phyloP scores from a whole-genome alignment of 176 grass and related monocot species.

The Ananas comosus region DNA sequence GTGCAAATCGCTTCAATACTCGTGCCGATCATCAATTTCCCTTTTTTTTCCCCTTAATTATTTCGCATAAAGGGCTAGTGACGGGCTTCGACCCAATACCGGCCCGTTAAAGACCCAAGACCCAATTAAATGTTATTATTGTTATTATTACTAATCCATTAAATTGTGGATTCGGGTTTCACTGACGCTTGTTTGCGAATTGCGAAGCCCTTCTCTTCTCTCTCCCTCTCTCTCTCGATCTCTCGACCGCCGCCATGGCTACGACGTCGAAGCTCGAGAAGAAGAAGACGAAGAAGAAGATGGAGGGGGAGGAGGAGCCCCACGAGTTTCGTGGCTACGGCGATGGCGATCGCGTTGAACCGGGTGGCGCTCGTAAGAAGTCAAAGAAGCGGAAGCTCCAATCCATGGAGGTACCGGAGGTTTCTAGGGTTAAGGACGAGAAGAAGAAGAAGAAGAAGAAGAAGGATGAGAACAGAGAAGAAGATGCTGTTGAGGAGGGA shows the following conservation, averaged over 20 bases:
- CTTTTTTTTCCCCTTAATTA: too few species aligned
- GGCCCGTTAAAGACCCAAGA: too few species aligned
- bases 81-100: too few species aligned
- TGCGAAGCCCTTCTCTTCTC: background rate
- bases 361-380: background rate
- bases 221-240: background rate
- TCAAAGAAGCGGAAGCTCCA: conserved; percentile 4
- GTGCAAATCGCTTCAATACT: too few species aligned
- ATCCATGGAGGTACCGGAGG: background rate
- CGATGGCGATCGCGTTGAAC: background rate
- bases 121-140: too few species aligned
- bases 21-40: too few species aligned
- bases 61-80: too few species aligned
- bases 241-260: conserved; percentile 29
- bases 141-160: too few species aligned
- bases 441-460: conserved; percentile 5
- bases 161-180: too few species aligned
- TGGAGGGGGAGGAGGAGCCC: background rate
- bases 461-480: background rate
- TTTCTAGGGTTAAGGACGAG: background rate
- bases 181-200: background rate
- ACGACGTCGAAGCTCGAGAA: conserved; percentile 13
- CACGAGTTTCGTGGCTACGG: background rate
- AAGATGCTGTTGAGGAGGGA: background rate
- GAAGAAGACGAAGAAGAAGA: background rate